These are phyloP conservation scores for Cystoderma amianthinum DNA, from an alignment of 768 basidiomycete genomes.

Conservation along the genomic window DNA sequence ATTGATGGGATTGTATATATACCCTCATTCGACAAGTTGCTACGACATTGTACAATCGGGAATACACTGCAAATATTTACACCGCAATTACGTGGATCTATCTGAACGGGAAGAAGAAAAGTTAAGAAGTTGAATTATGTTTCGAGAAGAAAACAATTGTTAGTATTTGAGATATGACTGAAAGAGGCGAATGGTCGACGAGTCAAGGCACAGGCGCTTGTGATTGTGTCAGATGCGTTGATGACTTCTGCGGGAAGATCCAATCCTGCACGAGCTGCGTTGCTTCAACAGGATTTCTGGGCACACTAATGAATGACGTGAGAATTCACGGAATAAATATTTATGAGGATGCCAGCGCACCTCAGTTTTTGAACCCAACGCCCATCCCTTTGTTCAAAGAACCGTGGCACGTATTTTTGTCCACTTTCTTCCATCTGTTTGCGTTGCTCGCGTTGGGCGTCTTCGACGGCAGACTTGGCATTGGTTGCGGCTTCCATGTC, in stretches of 20 bases:
- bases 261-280: slow-evolving; percentile 63
- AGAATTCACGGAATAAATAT: too few species aligned
- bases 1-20: slow-evolving; percentile 12
- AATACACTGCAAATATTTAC: slow-evolving; percentile 22
- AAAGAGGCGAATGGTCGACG: not conserved
- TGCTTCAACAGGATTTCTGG: slow-evolving; percentile 63
- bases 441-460: slow-evolving; percentile 80
- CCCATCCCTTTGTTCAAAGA: slow-evolving; percentile 71
- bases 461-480: slow-evolving; percentile 87
- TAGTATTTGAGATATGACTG: not conserved
- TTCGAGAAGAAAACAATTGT: not conserved
- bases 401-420: slow-evolving; percentile 63
- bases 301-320: slow-evolving; percentile 41
- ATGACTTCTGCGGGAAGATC: slow-evolving; percentile 52
- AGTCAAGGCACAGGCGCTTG: not conserved
- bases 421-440: slow-evolving; percentile 70
- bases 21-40: slow-evolving; percentile 16
- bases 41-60: slow-evolving; percentile 19
- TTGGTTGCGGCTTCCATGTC: slow-evolving; percentile 95
- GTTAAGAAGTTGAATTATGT: too few species aligned
- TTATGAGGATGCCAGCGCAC: too few species aligned
- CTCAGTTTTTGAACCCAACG: slow-evolving; percentile 78
- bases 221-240: not conserved
- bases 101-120: slow-evolving; percentile 10
- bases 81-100: slow-evolving; percentile 16